Conservation (phyloP, 2,329 filamentous ascomycete species). For the Lecanosticta acicola region DNA sequence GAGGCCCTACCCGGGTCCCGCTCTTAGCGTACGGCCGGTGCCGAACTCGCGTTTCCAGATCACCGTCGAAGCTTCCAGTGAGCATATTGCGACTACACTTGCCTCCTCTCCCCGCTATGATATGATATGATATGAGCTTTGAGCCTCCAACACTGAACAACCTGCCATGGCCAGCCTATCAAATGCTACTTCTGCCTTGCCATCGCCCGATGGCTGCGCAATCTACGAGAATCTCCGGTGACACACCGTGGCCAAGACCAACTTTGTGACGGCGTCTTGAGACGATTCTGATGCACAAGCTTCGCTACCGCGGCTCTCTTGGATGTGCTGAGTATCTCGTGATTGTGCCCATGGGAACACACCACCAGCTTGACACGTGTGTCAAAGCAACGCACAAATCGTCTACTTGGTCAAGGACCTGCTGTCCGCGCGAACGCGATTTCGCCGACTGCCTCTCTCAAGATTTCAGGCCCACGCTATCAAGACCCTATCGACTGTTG, state of each 20-base stretch:
- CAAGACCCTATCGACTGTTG: not conserved
- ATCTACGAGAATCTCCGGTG: no score
- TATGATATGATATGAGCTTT: no score
- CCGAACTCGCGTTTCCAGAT: no score
- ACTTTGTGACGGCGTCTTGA: no score
- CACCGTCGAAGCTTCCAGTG: not conserved
- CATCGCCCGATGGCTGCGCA: no score
- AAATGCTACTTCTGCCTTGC: no score
- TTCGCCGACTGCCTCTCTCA: not conserved
- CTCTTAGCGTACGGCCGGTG: not conserved
- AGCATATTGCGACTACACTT: not conserved
- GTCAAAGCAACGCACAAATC: not conserved
- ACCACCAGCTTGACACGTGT: not conserved
- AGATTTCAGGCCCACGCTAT: not conserved
- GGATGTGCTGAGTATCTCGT: constrained; percentile 2
- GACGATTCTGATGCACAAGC: not conserved
- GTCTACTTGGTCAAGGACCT: not conserved
- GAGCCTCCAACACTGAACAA: no score
- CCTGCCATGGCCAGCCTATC: no score
- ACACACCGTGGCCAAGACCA: no score
- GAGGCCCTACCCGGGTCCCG: no score
- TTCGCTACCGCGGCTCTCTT: not conserved
- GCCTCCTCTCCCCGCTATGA: no score
- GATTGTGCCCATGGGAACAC: not conserved
- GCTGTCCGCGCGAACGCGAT: not conserved